Conservation (phyloP, 1,284 basidiomycete genomes). For the Pisolithus thermaeus region DNA sequence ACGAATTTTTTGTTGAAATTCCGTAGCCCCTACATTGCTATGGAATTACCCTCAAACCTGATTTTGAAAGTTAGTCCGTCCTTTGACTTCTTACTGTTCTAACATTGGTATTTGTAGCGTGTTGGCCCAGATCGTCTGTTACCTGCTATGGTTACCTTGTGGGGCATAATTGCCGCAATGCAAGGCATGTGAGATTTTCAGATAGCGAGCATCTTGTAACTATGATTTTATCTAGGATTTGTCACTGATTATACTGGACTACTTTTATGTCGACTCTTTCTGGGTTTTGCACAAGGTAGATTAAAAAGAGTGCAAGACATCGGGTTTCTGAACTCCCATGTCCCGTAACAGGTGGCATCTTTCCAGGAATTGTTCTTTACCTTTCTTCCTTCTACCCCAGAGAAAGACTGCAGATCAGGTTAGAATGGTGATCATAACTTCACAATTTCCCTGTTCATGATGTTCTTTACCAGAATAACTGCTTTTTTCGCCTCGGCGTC, state of each 20-base stretch:
- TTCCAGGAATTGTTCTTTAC: conserved; percentile 56
- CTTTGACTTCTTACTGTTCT: background rate
- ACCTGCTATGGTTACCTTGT: conserved; percentile 49
- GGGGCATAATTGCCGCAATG: conserved; percentile 50
- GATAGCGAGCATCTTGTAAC: background rate
- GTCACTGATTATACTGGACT: conserved; percentile 49
- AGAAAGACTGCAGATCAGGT: conserved; percentile 50
- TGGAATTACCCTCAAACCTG: conserved; percentile 34
- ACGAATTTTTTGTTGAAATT: conserved; percentile 1
- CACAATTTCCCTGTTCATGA: background rate
- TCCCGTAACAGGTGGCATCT: conserved; percentile 42
- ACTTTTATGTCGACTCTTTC: conserved; percentile 57
- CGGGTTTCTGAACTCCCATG: conserved; percentile 30
- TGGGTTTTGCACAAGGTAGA: conserved; percentile 57
- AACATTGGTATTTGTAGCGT: conserved; percentile 27
- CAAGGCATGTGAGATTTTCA: conserved; percentile 34
- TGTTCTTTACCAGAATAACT: conserved; percentile 34
- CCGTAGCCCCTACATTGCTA: conserved; percentile 45
- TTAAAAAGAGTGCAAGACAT: conserved; percentile 24
- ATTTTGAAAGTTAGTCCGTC: conserved; percentile 41
- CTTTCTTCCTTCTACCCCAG: conserved; percentile 55
- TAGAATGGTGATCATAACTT: conserved; percentile 10
- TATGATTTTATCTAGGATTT: conserved; percentile 33
- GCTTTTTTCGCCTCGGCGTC: conserved; percentile 56
- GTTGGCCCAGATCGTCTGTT: conserved; percentile 54